Evolutionary conservation across 1,139 yeast genomes (phyloP).

Genomic region (Candida neerlandica): DNA sequence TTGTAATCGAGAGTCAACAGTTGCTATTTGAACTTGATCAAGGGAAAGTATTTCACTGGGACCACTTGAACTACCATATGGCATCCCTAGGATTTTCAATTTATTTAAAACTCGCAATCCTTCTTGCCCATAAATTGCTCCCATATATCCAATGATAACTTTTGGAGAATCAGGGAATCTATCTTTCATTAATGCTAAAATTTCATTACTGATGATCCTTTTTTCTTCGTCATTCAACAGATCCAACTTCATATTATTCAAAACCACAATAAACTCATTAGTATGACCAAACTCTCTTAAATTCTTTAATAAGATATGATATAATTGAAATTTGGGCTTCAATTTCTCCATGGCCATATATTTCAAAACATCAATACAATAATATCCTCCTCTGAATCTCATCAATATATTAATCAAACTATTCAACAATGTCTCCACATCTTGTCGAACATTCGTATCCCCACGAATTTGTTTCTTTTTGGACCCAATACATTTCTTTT

Average conservation of each 20-base stretch:
- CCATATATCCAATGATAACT: slow-evolving; percentile 41
- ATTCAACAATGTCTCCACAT: slow-evolving; percentile 32
- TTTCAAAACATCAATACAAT: slow-evolving; percentile 34
- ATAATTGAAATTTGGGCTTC: slow-evolving; percentile 26
- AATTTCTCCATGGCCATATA: slow-evolving; percentile 36
- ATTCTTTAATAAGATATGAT: slow-evolving; percentile 29
- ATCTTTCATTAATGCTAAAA: slow-evolving; percentile 32
- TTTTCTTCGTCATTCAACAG: slow-evolving; percentile 15
- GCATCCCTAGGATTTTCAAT: slow-evolving; percentile 26
- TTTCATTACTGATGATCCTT: slow-evolving; percentile 28
- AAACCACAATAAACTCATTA: slow-evolving; percentile 39
- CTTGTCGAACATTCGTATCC: slow-evolving; percentile 23
- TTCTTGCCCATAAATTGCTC: slow-evolving; percentile 28
- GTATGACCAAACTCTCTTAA: slow-evolving; percentile 31
- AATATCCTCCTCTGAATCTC: slow-evolving; percentile 39
- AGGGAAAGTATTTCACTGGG: slow-evolving; percentile 15
- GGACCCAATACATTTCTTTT: slow-evolving; percentile 24
- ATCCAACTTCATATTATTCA: slow-evolving; percentile 34
- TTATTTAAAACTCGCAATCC: slow-evolving; percentile 28
- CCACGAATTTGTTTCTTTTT: slow-evolving; percentile 8
- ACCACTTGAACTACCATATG: slow-evolving; percentile 23
- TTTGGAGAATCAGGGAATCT: slow-evolving; percentile 38
- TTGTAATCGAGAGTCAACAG: slow-evolving; percentile 31
- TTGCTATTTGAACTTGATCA: slow-evolving; percentile 28
- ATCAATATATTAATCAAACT: slow-evolving; percentile 36